Conservation (phyloP, 345 rosid species). For the Anastatica hierochuntica region DNA sequence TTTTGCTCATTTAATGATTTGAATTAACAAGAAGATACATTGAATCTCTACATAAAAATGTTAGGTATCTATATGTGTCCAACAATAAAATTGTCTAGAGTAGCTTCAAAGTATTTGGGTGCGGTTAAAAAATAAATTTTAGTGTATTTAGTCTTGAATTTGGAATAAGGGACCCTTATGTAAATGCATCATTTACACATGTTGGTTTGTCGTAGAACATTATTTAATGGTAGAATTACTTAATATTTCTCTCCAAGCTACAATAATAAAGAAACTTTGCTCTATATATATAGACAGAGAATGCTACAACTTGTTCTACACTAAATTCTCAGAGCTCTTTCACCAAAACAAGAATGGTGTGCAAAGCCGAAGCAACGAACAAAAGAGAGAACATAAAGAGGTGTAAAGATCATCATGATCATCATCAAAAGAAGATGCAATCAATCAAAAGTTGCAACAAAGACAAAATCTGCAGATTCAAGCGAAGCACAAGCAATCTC, state of each 20-base stretch:
- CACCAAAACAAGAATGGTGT: not conserved
- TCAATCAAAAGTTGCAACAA: slow-evolving; percentile 53
- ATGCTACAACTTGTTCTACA: slow-evolving; percentile 1
- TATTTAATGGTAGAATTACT: too few species aligned
- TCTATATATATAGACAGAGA: slow-evolving; percentile 11
- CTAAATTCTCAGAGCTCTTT: slow-evolving; percentile 1
- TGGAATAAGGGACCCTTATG: too few species aligned
- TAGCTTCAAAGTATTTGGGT: not conserved
- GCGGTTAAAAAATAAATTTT: not conserved
- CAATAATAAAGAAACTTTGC: not conserved
- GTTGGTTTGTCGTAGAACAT: too few species aligned
- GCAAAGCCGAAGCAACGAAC: slow-evolving; percentile 10
- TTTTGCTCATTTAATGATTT: not conserved
- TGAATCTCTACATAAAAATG: not conserved
- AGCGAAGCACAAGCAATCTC: slow-evolving; percentile 62
- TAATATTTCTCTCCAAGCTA: too few species aligned
- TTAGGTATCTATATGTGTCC: not conserved
- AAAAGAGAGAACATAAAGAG: slow-evolving; percentile 28
- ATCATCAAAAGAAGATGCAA: slow-evolving; percentile 23
- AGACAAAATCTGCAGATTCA: slow-evolving; percentile 58
- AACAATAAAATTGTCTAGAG: not conserved
- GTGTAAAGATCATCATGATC: slow-evolving; percentile 17
- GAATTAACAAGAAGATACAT: not conserved
- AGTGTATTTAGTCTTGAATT: too few species aligned
- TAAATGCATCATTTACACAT: too few species aligned